Base-by-base conservation (phyloP, 257 asterid species). In the Salvia splendens region DNA sequence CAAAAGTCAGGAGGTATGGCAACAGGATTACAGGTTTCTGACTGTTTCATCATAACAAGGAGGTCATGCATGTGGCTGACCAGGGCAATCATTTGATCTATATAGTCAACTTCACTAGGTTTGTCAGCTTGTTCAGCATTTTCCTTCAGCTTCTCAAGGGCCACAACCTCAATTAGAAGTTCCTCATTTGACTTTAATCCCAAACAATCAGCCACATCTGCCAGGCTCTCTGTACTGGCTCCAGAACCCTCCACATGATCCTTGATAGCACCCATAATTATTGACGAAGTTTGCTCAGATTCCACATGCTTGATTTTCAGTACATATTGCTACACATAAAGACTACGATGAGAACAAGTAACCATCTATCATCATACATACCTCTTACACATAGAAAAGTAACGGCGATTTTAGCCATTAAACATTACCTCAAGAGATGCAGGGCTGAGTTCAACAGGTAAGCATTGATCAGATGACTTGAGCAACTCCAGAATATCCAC, bases 131-230 rank as follows among this genome's bases (percentile, higher is more conserved):
- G 89, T 73, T 87, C 95, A 16, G 92, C 89, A 78, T 81, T 86
- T 76, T 86, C 96, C 79, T 88, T 88, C 85, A 88, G 76, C 68
- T 88, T 91, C 79, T 91, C 97, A 53, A 90, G 95, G 75, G 95
- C 95, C 69, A 90, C 95, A 60, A 85, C 87, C 85, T 90, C 97
- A 62, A 90, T 78, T 58, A 90, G 75, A 70, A 90, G 89, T 70
- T 87, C 97, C 69, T 86, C 86, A 73, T 86, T 90, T n/a, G 92
- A 86, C 64, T 79, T 83, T 75, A 90, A 83, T 79, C 82, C 80
- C 83, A 90, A 70, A 77, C 75, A 75, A 79, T 83, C 87, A 51
- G 90, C 84, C 60, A 86, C 71, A 65, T 80, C 73, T 28, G 87
- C 83, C 71, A 86, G 73, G 86, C 57, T 78, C 62, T 91, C 92